Evolutionary conservation across 148 eudicot species (phyloP), one percentile per base, ranked within the genome.

Genomic region (Persicaria tinctoria): DNA sequence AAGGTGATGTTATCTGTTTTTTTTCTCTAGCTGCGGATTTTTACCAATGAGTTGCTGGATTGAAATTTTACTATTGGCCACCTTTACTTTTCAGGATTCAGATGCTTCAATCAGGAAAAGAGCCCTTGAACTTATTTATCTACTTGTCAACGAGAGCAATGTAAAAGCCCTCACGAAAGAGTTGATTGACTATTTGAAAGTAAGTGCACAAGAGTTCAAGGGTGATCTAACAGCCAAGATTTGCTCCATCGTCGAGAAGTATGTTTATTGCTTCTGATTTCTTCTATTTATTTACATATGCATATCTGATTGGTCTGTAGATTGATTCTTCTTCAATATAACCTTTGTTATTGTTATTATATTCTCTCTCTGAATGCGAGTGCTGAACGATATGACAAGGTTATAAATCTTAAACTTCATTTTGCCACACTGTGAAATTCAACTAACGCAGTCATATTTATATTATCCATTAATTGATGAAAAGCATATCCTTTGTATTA

Each of bases 231-330:
- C 97, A 2, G 89, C 89, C 76, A 95, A 89, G 87, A 88, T 92
- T 78, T 95, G 99, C 89, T 95, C 97, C 78, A 95, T 95, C 81
- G 88, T 95, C 60, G 97, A 95, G 75, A 92, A 87, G 99, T 95
- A 90, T 87, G 99, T 79, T 72, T 44, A 14, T 23, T 41, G 13
- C 13, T 32, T 32, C 14, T 9, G 1, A 14, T 13, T 32, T 63
- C 8, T 66, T 41, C 6, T 66, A 13, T 38, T 41, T 63, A 27
- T 60, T 56, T 17, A 20, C 9, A 10, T 60, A 23, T 20, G 27
- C 68, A 63, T 27, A 10, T 9, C 14, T 59, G 20, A 20, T 59
- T 63, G 46, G 14, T 27, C 9, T 10, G 68, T 27, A 23, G 44
- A 32, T 63, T 63, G 46, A 14, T 63, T 63, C 4, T 18, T 27